Evolutionary conservation across 176 grass and related monocot species (phyloP).

Genomic region (barley (Hordeum vulgare)): DNA sequence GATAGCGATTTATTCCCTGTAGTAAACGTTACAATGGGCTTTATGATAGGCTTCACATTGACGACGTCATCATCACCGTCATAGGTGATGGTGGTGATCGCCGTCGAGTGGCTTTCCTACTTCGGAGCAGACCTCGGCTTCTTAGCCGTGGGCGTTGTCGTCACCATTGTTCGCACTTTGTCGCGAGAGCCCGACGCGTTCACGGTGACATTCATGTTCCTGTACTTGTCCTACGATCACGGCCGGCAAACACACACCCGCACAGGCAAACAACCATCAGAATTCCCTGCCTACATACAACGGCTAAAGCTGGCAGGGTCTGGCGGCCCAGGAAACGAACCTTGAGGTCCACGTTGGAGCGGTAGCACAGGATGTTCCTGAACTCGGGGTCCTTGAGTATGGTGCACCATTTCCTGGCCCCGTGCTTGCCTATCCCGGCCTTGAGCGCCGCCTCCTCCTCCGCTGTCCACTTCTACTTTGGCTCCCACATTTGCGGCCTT

Average conservation of each 20-base stretch:
- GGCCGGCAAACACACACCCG: too few relatives aligned
- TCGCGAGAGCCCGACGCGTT: constrained; percentile 58
- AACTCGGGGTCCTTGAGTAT: too few relatives aligned
- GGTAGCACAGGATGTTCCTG: too few relatives aligned
- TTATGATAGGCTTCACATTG: constrained; percentile 28
- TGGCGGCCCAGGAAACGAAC: too few relatives aligned
- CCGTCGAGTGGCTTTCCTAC: constrained; percentile 25
- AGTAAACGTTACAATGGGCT: constrained; percentile 21
- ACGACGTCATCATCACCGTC: constrained; percentile 45
- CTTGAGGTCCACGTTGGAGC: too few relatives aligned
- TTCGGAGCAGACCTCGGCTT: constrained; percentile 30
- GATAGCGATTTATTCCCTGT: too few relatives aligned
- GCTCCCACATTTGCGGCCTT: constrained; percentile 47
- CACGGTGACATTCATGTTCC: constrained; percentile 79
- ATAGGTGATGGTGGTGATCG: constrained; percentile 17
- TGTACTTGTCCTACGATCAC: constrained; percentile 63
- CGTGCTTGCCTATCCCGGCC: too few relatives aligned
- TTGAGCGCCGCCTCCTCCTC: too few relatives aligned
- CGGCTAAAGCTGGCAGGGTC: too few relatives aligned
- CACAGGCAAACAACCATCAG: not conserved
- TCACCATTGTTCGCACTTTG: constrained; percentile 14
- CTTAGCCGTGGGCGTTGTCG: not conserved
- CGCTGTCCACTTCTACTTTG: constrained; percentile 89
- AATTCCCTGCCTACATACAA: not conserved
- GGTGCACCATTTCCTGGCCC: too few relatives aligned